Percentiles rank a stretch among this genome's conserved stretches.
These are phyloP conservation scores for Ilyonectria sp. DNA, from an alignment of 2,329 filamentous ascomycete genomes.

Conservation along the genomic window DNA sequence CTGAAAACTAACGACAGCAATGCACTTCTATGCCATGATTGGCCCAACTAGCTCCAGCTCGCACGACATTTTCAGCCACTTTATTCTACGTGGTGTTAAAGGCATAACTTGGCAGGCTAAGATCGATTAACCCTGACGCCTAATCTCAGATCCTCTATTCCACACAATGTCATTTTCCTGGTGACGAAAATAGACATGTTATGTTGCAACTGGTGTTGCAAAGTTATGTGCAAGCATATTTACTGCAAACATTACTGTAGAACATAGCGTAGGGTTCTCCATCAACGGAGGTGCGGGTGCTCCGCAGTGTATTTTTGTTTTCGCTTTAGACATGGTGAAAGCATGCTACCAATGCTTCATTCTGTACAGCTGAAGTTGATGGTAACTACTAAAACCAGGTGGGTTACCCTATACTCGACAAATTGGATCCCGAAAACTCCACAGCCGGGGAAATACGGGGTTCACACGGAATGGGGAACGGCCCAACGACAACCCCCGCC, in stretches of 20 bases:
- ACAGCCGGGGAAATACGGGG: neutral
- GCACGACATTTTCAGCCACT: conserved; percentile 2
- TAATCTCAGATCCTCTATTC: neutral
- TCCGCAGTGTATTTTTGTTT: too few relatives aligned
- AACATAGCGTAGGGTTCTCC: too few relatives aligned
- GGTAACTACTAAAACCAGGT: too few relatives aligned
- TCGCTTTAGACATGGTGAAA: too few relatives aligned
- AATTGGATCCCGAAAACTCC: too few relatives aligned
- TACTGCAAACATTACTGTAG: neutral
- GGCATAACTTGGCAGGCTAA: neutral
- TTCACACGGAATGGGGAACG: neutral
- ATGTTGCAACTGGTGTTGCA: neutral
- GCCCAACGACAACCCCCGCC: neutral
- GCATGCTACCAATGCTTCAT: too few relatives aligned
- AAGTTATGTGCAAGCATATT: neutral
- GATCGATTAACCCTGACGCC: neutral
- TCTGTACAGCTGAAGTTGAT: too few relatives aligned
- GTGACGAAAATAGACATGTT: neutral
- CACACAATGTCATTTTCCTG: neutral
- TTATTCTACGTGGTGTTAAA: neutral
- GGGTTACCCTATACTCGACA: too few relatives aligned
- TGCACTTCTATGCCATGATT: conserved; percentile 3
- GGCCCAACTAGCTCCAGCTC: neutral
- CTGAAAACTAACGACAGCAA: conserved; percentile 2
- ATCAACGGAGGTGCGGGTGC: too few relatives aligned